Percentiles rank a stretch among this genome's conserved stretches.
Evolutionary conservation across 208 protist species (phyloP).

Genomic region (Blechomonas ayalai): DNA sequence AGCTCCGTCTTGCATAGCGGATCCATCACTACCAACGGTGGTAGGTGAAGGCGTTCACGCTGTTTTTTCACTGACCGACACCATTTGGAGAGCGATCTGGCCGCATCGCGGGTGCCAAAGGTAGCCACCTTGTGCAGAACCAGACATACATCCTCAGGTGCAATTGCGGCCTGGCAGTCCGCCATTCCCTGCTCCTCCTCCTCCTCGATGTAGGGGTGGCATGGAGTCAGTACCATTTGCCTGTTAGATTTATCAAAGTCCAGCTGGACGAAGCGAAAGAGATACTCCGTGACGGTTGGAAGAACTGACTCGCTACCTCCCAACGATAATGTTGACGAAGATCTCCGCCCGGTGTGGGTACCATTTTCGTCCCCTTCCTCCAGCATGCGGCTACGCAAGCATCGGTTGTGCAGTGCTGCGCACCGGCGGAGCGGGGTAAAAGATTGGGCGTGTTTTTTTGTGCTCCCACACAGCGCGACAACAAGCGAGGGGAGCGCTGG

Average conservation of each 20-base stretch:
- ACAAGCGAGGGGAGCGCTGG: slow-evolving; percentile 13
- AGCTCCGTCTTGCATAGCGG: slow-evolving; percentile 37
- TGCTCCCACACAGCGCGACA: slow-evolving; percentile 56
- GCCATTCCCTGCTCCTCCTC: slow-evolving; percentile 1
- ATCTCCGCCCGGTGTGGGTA: neutral
- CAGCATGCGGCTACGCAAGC: slow-evolving; percentile 4
- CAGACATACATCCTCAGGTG: slow-evolving; percentile 36
- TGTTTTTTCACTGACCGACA: slow-evolving; percentile 11
- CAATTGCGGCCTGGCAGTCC: neutral
- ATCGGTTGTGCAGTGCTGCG: slow-evolving; percentile 22
- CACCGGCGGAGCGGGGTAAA: slow-evolving; percentile 43
- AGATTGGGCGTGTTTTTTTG: slow-evolving; percentile 70
- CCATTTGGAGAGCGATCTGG: slow-evolving; percentile 37
- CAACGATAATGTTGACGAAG: neutral
- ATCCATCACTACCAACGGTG: slow-evolving; percentile 53
- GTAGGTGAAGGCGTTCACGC: slow-evolving; percentile 2
- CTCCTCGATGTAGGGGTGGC: neutral
- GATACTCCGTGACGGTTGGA: neutral
- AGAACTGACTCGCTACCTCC: neutral
- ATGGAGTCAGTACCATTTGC: slow-evolving; percentile 27
- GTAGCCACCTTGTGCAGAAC: slow-evolving; percentile 79
- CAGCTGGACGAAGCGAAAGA: slow-evolving; percentile 44
- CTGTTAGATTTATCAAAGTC: slow-evolving; percentile 34
- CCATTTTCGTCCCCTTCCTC: neutral
- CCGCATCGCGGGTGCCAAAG: slow-evolving; percentile 29